Percentiles rank a stretch among this genome's conserved stretches.
Conservation (phyloP, 1,284 basidiomycete genomes). For the Rhodofomes roseus region DNA sequence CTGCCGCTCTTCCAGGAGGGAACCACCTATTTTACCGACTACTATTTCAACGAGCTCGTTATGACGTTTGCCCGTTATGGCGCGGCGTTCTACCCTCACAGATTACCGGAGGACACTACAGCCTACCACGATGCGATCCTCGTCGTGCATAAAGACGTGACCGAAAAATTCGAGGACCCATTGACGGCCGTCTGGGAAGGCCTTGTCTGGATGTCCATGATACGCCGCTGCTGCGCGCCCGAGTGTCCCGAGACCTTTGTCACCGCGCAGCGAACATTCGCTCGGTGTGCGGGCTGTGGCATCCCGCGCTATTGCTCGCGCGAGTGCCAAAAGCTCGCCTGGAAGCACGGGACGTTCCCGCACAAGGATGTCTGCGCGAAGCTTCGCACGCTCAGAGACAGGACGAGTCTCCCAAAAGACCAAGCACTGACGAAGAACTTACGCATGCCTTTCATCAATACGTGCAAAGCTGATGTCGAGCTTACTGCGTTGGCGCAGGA, state of each 20-base stretch:
- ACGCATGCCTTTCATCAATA: background rate
- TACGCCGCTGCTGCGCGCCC: background rate
- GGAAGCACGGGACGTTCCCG: background rate
- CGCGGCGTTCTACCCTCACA: background rate
- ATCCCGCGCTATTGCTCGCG: background rate
- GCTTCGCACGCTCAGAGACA: background rate
- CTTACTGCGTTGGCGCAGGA: background rate
- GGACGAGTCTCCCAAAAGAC: background rate
- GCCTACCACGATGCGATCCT: background rate
- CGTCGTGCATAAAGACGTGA: background rate
- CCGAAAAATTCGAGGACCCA: background rate
- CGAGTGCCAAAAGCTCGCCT: background rate
- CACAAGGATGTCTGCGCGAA: background rate
- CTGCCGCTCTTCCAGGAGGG: background rate
- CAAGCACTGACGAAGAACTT: background rate
- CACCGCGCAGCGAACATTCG: background rate
- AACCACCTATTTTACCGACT: background rate
- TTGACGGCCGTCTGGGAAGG: background rate
- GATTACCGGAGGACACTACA: background rate
- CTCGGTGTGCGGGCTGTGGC: background rate
- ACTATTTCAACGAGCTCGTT: background rate
- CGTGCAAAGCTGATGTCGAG: background rate
- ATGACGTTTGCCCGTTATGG: background rate
- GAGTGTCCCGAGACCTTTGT: background rate
- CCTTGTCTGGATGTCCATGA: background rate